Conservation (phyloP, 139 green algal species). For the Pleodorina starrii region DNA sequence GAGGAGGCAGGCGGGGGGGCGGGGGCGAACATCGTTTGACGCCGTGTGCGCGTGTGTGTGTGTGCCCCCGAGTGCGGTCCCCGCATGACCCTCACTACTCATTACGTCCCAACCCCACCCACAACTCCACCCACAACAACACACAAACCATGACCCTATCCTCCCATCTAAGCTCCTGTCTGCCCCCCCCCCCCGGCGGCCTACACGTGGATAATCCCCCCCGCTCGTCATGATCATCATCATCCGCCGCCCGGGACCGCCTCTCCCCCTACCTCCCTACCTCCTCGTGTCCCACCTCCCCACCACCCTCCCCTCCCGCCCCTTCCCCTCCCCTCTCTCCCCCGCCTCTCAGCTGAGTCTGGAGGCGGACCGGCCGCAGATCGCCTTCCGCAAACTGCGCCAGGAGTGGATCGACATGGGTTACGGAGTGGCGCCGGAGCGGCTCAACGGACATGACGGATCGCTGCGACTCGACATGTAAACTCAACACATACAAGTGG, state of each 20-base stretch:
- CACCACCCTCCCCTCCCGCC: background rate
- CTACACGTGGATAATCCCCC: background rate
- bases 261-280: background rate
- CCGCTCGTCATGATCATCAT: background rate
- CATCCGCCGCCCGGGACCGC: no score
- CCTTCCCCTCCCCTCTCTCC: background rate
- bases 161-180: background rate
- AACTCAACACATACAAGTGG: no score
- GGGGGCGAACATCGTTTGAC: background rate
- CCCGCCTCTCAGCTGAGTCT: slow-evolving; percentile 61
- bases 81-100: background rate
- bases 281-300: slow-evolving; percentile 44
- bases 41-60: background rate
- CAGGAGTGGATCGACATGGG: slow-evolving; percentile 85
- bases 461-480: slow-evolving; percentile 39
- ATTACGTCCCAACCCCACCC: background rate
- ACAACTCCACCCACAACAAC: background rate
- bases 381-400: slow-evolving; percentile 82
- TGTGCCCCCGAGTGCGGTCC: background rate
- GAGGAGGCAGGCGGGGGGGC: no score
- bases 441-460: background rate
- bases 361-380: slow-evolving; percentile 75
- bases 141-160: background rate
- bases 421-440: slow-evolving; percentile 61
- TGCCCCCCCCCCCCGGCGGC: background rate